Base-by-base conservation (phyloP, 495 filamentous ascomycete genomes). In the Friedmanniomyces endolithicus region DNA sequence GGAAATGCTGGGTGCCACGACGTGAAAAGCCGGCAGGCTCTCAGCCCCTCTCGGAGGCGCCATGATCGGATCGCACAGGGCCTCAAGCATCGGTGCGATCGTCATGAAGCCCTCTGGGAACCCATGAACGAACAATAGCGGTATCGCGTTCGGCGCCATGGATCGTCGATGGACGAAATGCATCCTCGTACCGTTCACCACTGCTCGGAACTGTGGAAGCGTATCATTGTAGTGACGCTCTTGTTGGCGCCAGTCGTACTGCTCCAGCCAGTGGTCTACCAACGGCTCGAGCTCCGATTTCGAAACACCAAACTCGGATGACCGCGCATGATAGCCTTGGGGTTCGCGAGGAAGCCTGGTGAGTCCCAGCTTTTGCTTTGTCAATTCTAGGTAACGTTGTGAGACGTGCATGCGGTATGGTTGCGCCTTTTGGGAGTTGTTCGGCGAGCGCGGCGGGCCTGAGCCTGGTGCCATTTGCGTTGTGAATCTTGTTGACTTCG, bases 131-230 rank as follows among this genome's bases (percentile, higher is more conserved):
- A 70, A 69, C 27, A 72, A 61, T 3, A 72, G 49, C 4, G 70
- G 69, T 20, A 72, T 64, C 14, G 69, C 66, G 20, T 62, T 60
- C 16, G 41, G 14, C 19, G 64, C 58, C 22, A 44, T 50, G 2
- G 66, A 67, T 40, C 53, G 61, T 49, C 62, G 62, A 55, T 70
- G 67, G n/a, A 65, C 64, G 53, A 71, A 71, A 46, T 72, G 70
- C 2, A 72, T 50, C 11, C 68, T 64, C n/a, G 57, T 54, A 16
- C 62, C 34, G 19, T 68, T 52, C 50, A 85, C 68, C 6, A 69
- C 66, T 11, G 78, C 80, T 19, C 78, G 74, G 63, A 74, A 84
- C 66, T 85, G 80, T 2, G 78, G 80, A 27, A 83, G 65, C 0
- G 70, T 62, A 14, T 59, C 61, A 65, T 85, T 84, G 59, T 82